Percentiles rank a stretch among this genome's conserved stretches.
phyloP scores from a whole-genome alignment of 2,329 filamentous ascomycete genomes.

The Fusarium robinianum region DNA sequence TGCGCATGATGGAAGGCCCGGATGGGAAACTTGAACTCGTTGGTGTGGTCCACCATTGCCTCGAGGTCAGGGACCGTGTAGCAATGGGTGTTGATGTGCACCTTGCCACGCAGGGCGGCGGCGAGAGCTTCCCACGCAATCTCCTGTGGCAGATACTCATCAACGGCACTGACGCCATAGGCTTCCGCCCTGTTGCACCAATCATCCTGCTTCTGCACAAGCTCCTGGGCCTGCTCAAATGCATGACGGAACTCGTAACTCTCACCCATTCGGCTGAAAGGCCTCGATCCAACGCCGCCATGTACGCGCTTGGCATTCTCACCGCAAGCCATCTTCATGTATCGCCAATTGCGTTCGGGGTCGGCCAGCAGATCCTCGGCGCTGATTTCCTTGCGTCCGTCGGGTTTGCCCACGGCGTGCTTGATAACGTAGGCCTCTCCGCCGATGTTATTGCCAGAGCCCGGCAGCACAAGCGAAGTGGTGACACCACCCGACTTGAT shows the following conservation, averaged over 20 bases:
- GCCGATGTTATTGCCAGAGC: constrained; percentile 74
- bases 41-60: constrained; percentile 70
- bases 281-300: constrained; percentile 57
- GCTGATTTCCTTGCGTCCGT: constrained; percentile 66
- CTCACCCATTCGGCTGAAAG: constrained; percentile 67
- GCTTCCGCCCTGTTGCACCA: constrained; percentile 65
- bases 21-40: constrained; percentile 71
- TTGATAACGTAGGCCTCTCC: constrained; percentile 73
- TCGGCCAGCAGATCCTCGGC: constrained; percentile 67
- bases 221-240: constrained; percentile 63
- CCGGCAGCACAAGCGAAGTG: constrained; percentile 67
- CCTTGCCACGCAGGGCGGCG: constrained; percentile 67
- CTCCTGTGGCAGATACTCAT: constrained; percentile 63
- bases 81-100: constrained; percentile 72
- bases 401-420: constrained; percentile 62
- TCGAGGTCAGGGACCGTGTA: constrained; percentile 72
- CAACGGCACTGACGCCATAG: constrained; percentile 55
- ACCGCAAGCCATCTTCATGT: constrained; percentile 78
- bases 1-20: constrained; percentile 73
- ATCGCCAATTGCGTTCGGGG: constrained; percentile 67
- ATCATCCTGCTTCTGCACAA: constrained; percentile 66
- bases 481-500: constrained; percentile 77
- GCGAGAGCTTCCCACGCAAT: constrained; percentile 66
- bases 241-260: constrained; percentile 71
- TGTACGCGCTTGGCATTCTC: constrained; percentile 70